Evolutionary conservation across 441 rosid genomes (phyloP), one percentile per base, ranked within the genome.

Genomic region (Manihot esculenta): DNA sequence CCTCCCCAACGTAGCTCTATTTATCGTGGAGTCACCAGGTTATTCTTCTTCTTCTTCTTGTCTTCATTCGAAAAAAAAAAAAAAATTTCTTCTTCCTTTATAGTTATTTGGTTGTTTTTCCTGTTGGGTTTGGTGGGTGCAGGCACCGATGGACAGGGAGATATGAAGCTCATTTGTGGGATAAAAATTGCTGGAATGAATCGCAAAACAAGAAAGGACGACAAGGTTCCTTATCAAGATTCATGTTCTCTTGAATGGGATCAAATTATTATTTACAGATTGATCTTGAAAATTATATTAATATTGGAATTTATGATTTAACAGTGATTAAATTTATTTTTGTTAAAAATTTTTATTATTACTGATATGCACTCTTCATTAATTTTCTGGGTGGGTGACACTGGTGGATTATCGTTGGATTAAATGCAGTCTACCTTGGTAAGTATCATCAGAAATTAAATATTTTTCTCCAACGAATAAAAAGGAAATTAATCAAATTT

Each of bases 1-100:
- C 97, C 96, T 60, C 86, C 93, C 23, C 91, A 85, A 77, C 91
- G 98, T 33, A 93, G 96, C 86, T 93, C 97, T 9, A 86, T 89
- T 27, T 88, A 87, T 71, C 84, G 95, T 20, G 98, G 98, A 6
- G 97, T 93, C 70, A 93, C 98, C 10, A 93, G 94, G 98, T 72
- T 20, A 0, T 3, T 56, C 7, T 27, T 38, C 0, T 33, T 26
- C 17, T 12, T 33, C 41, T 56, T 21, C n/a, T n/a, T n/a, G n/a
- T n/a, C n/a, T n/a, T n/a, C n/a, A n/a, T n/a, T n/a, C n/a, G n/a
- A n/a, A n/a, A n/a, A n/a, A n/a, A n/a, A n/a, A n/a, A n/a, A n/a
- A n/a, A n/a, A n/a, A n/a, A n/a, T n/a, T n/a, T n/a, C n/a, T n/a
- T n/a, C n/a, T n/a, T n/a, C n/a, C n/a, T n/a, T n/a, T n/a, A n/a